A percentile compares a stretch with the other conserved stretches of the same genome.
These are phyloP conservation scores for Stipa capillata DNA, from an alignment of 176 grass and related monocot species.

Conservation along the genomic window DNA sequence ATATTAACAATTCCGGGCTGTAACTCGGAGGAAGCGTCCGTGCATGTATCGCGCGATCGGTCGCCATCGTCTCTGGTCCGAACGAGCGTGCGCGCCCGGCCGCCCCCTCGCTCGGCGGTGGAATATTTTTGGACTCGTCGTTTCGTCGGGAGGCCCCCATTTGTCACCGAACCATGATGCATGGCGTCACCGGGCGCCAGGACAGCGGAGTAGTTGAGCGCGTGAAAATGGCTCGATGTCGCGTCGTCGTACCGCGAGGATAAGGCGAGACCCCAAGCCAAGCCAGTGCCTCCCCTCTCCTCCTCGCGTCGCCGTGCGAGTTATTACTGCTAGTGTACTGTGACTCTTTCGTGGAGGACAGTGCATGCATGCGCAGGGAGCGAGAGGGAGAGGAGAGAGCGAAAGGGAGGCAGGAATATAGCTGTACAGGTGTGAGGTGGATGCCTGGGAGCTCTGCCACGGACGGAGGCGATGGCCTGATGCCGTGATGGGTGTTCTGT, in stretches of 20 bases:
- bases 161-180: too few relatives aligned
- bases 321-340: not conserved
- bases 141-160: too few relatives aligned
- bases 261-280: slow-evolving; percentile 26
- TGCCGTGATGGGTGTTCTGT: not conserved
- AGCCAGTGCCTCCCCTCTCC: not conserved
- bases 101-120: too few relatives aligned
- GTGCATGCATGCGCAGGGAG: not conserved
- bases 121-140: not conserved
- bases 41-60: not conserved
- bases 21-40: not conserved
- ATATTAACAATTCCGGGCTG: too few relatives aligned
- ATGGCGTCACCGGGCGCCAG: too few relatives aligned
- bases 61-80: not conserved
- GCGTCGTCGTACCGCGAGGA: slow-evolving; percentile 18
- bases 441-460: not conserved
- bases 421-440: not conserved
- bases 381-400: too few relatives aligned
- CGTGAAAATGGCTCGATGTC: slow-evolving; percentile 16
- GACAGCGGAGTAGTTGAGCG: slow-evolving; percentile 17
- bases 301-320: not conserved
- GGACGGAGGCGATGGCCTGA: not conserved
- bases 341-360: not conserved
- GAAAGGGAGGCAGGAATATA: not conserved
- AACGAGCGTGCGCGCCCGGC: too few relatives aligned